phyloP scores from a whole-genome alignment of 2,329 filamentous ascomycete genomes.

The Aspergillus chevalieri region DNA sequence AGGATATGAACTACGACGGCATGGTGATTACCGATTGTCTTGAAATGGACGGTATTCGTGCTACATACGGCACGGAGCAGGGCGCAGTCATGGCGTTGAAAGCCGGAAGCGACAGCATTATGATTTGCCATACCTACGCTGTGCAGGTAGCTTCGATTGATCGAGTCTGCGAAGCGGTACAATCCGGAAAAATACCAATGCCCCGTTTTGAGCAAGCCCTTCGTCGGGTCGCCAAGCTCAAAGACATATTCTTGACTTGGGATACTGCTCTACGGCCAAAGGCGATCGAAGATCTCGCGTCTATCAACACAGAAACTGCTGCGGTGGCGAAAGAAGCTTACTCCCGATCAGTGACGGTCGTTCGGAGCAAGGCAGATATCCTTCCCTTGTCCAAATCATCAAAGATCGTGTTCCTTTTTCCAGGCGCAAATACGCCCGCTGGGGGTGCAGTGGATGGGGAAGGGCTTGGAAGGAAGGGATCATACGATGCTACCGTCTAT shows the following conservation, averaged over 20 bases:
- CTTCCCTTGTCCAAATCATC: constrained; percentile 26
- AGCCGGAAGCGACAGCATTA: constrained; percentile 40
- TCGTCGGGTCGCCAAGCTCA: constrained; percentile 30
- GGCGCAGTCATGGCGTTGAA: constrained; percentile 37
- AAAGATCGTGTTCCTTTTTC: constrained; percentile 34
- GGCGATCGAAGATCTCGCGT: constrained; percentile 12
- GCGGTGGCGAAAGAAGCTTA: constrained; percentile 31
- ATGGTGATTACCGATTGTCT: constrained; percentile 43
- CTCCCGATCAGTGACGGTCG: constrained; percentile 35
- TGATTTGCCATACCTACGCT: constrained; percentile 42
- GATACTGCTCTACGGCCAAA: constrained; percentile 19
- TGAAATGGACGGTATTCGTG: constrained; percentile 41
- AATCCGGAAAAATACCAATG: constrained; percentile 27
- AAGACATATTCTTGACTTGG: constrained; percentile 31
- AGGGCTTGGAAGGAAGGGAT: constrained; percentile 26
- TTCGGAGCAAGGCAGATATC: constrained; percentile 24
- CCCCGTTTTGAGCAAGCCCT: constrained; percentile 30
- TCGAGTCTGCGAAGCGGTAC: constrained; percentile 31
- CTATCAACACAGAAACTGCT: constrained; percentile 20
- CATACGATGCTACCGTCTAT: constrained; percentile 27
- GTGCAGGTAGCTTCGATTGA: constrained; percentile 38
- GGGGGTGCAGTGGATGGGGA: constrained; percentile 37
- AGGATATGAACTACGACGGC: constrained; percentile 40
- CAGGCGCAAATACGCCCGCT: constrained; percentile 26
- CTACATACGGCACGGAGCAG: constrained; percentile 37